phyloP scores from a whole-genome alignment of 306 rosid genomes.

The Urtica urens region DNA sequence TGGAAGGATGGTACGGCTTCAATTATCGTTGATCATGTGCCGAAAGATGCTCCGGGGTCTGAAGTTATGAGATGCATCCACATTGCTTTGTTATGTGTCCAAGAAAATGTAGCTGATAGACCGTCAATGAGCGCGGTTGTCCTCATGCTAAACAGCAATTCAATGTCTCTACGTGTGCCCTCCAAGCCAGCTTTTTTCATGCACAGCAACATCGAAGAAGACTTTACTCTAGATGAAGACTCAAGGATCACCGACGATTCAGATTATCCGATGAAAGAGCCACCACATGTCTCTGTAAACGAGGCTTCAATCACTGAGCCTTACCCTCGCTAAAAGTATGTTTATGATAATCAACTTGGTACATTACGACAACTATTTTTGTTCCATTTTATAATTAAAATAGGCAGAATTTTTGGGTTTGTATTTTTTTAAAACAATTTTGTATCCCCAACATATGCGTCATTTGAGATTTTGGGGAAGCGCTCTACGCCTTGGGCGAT shows the following conservation, averaged over 20 bases:
- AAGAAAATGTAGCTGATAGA: conserved; percentile 10
- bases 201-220: not conserved
- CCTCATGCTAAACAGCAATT: conserved; percentile 9
- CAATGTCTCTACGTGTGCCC: conserved; percentile 3
- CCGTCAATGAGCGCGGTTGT: conserved; percentile 12
- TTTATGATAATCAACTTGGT: not conserved
- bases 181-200: conserved; percentile 8
- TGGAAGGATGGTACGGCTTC: conserved; percentile 5
- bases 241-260: not conserved
- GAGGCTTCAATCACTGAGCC: conserved; percentile 10
- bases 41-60: not conserved
- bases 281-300: not conserved
- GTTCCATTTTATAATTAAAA: too few relatives aligned
- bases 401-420: too few relatives aligned
- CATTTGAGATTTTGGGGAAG: too few relatives aligned
- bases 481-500: too few relatives aligned
- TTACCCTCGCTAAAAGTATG: conserved; percentile 15
- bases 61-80: conserved; percentile 7
- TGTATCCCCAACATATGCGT: too few relatives aligned
- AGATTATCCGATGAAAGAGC: not conserved
- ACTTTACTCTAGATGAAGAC: not conserved
- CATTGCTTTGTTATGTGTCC: conserved; percentile 9
- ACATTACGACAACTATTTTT: too few relatives aligned
- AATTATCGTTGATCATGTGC: not conserved
- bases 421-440: too few relatives aligned